Evolutionary conservation across 2,329 filamentous ascomycete genomes (phyloP), one percentile per base, ranked within the genome.

Genomic region (Neophaeococcomyces mojaviensis): DNA sequence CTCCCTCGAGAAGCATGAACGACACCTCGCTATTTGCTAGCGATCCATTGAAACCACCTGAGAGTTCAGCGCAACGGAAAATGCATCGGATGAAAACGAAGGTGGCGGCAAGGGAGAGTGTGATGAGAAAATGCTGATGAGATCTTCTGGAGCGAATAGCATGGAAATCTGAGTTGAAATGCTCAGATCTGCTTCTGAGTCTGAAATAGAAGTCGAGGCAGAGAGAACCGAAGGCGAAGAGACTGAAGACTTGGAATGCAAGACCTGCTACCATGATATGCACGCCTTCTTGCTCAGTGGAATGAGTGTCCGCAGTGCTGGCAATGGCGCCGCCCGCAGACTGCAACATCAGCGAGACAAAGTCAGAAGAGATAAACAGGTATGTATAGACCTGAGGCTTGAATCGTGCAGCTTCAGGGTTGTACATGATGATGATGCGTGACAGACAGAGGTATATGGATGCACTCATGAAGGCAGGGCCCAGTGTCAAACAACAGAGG

Each of bases 251-350:
- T 34, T 44, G 41, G 20, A 30, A 44, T 5, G 41, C 4, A 34
- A 53, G 48, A 46, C 81, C 81, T 3, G 77, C 77, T n/a, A 84
- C 70, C 72, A 80, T 81, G 63, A 83, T 74, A 58, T 82, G 67
- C 51, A 75, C 71, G n/a, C 78, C 81, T 16, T 55, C 47, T 1
- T 64, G 51, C 12, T 65, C 54, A 13, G 59, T 58, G 4, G 64
- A 45, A 36, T 65, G 53, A 39, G 68, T 41, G 26, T 58, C 48
- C n/a, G 70, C 66, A 10, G 66, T 59, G 6, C 72, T 67, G 19
- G 74, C 70, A 44, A 81, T 58, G 22, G 67, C 77, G n/a, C 78
- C 80, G 35, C 80, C 81, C 0, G 69, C 65, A 3, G 74, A 74
- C 58, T 84, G 81, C 0, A 84, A 69, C 31, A 79, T 54, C 2